These are phyloP conservation scores for Litchi chinensis DNA, from an alignment of 345 rosid species.

Conservation along the genomic window DNA sequence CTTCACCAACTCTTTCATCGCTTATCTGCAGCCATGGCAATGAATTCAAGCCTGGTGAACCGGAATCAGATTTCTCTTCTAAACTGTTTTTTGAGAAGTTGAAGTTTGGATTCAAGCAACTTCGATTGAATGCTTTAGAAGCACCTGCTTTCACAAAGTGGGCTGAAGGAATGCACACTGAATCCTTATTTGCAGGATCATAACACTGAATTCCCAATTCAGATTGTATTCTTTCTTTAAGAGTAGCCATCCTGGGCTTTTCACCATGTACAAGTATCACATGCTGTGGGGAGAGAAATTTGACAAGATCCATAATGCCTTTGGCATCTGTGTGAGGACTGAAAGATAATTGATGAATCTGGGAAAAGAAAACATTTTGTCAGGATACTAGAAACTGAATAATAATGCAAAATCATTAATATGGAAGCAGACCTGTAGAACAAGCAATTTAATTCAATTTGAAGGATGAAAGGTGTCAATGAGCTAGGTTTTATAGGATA, in stretches of 20 bases:
- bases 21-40: conserved; percentile 38
- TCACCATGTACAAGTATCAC: conserved; percentile 92
- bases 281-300: conserved; percentile 79
- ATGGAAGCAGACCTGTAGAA: neutral
- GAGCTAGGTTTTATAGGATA: neutral
- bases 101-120: conserved; percentile 71
- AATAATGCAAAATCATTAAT: neutral
- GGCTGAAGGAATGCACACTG: conserved; percentile 65
- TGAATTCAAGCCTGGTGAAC: conserved; percentile 14
- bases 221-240: conserved; percentile 66
- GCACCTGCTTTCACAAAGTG: conserved; percentile 59
- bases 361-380: conserved; percentile 20
- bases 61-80: conserved; percentile 32
- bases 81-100: conserved; percentile 39
- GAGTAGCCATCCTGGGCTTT: conserved; percentile 81
- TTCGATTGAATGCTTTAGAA: conserved; percentile 59
- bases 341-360: conserved; percentile 94
- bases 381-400: conserved; percentile 3
- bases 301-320: conserved; percentile 94
- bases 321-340: conserved; percentile 94
- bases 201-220: conserved; percentile 75
- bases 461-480: neutral
- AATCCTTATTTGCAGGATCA: conserved; percentile 75
- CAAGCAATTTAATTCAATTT: neutral
- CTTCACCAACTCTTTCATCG: conserved; percentile 68